These are phyloP conservation scores for Marchantia polymorpha DNA, from an alignment of 225 moss, liverwort and hornwort species.

Conservation along the genomic window DNA sequence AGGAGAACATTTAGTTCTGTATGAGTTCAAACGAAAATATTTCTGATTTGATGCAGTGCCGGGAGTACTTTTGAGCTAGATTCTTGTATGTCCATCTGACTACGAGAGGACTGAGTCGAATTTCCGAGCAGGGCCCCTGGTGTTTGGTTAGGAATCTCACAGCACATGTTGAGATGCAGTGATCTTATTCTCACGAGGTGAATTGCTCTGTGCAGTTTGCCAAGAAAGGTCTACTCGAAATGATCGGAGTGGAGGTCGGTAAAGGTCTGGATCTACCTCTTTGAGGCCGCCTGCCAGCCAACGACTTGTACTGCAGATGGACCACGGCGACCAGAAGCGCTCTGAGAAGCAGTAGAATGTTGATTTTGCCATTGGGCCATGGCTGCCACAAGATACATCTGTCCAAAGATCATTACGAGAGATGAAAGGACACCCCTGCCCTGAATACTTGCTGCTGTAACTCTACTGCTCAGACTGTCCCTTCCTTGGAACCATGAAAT, in stretches of 20 bases:
- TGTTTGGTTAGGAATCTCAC: too few relatives aligned
- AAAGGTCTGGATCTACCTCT: slow-evolving; percentile 78
- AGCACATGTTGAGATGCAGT: not conserved
- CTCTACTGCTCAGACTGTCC: not conserved
- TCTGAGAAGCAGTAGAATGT: not conserved
- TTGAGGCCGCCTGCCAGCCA: slow-evolving; percentile 15
- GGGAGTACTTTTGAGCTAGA: too few relatives aligned
- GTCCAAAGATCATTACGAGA: not conserved
- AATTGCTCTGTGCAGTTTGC: slow-evolving; percentile 45
- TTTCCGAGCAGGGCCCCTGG: too few relatives aligned
- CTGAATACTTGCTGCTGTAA: not conserved
- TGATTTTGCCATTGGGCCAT: not conserved
- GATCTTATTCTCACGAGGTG: not conserved
- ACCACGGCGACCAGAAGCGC: not conserved
- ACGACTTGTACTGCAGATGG: not conserved
- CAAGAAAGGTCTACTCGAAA: slow-evolving; percentile 57
- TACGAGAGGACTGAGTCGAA: too few relatives aligned
- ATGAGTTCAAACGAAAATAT: too few relatives aligned
- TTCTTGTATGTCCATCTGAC: too few relatives aligned
- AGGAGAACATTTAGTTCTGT: too few relatives aligned
- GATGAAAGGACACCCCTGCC: not conserved
- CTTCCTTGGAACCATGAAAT: not conserved
- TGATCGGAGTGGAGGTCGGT: slow-evolving; percentile 68
- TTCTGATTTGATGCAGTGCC: too few relatives aligned
- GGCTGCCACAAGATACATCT: too few relatives aligned